phyloP scores from a whole-genome alignment of 805 yeast genomes.

The Metschnikowia reukaufii region DNA sequence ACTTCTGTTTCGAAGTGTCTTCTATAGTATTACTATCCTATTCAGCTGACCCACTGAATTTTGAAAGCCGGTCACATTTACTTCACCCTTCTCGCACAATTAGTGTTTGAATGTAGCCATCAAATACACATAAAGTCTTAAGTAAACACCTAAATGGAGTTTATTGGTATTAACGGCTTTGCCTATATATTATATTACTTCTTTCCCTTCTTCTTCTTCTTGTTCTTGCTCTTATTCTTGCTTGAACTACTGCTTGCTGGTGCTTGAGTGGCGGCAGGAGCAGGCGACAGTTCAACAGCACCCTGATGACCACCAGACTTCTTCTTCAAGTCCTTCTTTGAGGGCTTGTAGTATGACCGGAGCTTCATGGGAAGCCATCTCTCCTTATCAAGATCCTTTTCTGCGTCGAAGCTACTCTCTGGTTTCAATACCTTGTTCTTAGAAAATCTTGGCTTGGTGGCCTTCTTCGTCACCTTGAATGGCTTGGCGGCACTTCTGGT shows the following conservation, averaged over 20 bases:
- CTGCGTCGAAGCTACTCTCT: slow-evolving; percentile 13
- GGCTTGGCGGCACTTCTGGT: slow-evolving; percentile 2
- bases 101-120: too few relatives aligned
- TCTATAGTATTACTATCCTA: too few relatives aligned
- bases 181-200: slow-evolving; percentile 10
- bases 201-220: slow-evolving; percentile 22
- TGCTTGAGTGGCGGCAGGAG: slow-evolving; percentile 24
- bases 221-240: slow-evolving; percentile 18
- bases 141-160: neutral
- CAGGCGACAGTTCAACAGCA: slow-evolving; percentile 20
- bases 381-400: slow-evolving; percentile 49
- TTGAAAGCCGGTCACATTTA: too few relatives aligned
- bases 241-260: slow-evolving; percentile 10
- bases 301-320: slow-evolving; percentile 22
- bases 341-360: slow-evolving; percentile 79
- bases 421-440: slow-evolving; percentile 17
- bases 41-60: too few relatives aligned
- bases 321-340: slow-evolving; percentile 29
- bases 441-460: slow-evolving; percentile 21
- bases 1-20: too few relatives aligned
- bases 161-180: neutral
- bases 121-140: too few relatives aligned
- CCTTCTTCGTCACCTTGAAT: slow-evolving; percentile 26
- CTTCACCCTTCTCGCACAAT: too few relatives aligned
- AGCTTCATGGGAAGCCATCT: slow-evolving; percentile 92